Evolutionary conservation across 2,329 filamentous ascomycete genomes (phyloP).

Genomic region (Apiospora kogelbergensis): DNA sequence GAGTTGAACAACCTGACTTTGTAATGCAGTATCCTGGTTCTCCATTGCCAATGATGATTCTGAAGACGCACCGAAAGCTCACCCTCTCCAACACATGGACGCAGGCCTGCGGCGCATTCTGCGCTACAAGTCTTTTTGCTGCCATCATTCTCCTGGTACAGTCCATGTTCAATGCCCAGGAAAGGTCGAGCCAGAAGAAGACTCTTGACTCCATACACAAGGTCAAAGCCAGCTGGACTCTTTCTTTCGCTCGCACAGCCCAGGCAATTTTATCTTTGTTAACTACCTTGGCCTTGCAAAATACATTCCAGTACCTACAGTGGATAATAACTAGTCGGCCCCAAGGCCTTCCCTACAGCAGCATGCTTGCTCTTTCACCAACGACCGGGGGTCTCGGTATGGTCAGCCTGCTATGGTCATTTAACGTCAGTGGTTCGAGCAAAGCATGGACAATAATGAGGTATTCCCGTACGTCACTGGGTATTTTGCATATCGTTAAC

Average conservation of each 20-base stretch:
- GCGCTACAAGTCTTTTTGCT: not conserved
- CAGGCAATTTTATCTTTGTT: not conserved
- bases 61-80: not conserved
- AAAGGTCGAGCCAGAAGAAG: not conserved
- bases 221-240: not conserved
- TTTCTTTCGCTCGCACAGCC: not conserved
- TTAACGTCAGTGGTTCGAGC: not conserved
- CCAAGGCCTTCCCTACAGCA: not conserved
- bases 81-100: not conserved
- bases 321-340: not conserved
- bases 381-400: not conserved
- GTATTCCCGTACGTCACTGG: not conserved
- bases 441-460: not conserved
- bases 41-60: not conserved
- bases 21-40: not conserved
- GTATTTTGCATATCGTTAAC: not conserved
- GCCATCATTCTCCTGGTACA: not conserved
- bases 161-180: not conserved
- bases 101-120: not conserved
- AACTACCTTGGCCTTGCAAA: not conserved
- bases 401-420: not conserved
- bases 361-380: not conserved
- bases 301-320: not conserved
- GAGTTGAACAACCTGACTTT: no score
- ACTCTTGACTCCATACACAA: not conserved